Evolutionary conservation across 2,329 filamentous ascomycete species (phyloP).

Genomic region (Neofusicoccum ribis): DNA sequence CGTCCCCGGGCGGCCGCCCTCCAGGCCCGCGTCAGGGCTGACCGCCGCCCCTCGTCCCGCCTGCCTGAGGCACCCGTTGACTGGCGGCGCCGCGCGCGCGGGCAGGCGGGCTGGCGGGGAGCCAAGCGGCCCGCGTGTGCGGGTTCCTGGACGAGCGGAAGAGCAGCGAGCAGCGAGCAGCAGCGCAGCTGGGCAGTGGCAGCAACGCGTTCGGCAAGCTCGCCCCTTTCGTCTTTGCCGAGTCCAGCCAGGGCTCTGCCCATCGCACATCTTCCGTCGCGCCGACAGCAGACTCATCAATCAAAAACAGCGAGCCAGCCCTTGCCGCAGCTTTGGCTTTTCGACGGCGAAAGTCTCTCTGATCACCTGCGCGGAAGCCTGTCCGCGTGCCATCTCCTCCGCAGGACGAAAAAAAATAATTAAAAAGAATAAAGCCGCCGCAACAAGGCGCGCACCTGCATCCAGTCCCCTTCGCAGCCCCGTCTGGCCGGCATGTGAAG

Average conservation of each 20-base stretch:
- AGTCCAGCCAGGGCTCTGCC: not conserved
- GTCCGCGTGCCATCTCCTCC: too few relatives aligned
- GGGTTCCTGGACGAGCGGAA: constrained; percentile 17
- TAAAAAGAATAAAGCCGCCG: too few relatives aligned
- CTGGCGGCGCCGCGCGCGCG: not conserved
- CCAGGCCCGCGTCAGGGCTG: too few relatives aligned
- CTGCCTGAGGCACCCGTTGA: constrained; percentile 5
- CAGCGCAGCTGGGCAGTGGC: too few relatives aligned
- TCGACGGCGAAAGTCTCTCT: too few relatives aligned
- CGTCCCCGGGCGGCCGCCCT: too few relatives aligned
- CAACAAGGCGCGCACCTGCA: too few relatives aligned
- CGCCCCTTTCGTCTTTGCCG: not conserved
- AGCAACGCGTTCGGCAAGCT: constrained; percentile 1
- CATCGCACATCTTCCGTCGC: constrained; percentile 2
- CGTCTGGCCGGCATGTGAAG: not conserved
- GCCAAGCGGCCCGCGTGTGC: not conserved
- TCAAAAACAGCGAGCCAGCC: not conserved
- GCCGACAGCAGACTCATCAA: not conserved
- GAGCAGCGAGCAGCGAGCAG: not conserved
- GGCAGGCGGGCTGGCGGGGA: not conserved
- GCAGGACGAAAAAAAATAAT: too few relatives aligned
- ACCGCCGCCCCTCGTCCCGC: not conserved
- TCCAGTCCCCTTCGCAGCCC: too few relatives aligned
- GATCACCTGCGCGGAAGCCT: too few relatives aligned
- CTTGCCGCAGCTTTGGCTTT: too few relatives aligned